phyloP scores from a whole-genome alignment of 2,329 filamentous ascomycete genomes.

The Domatiomyces catenatus region DNA sequence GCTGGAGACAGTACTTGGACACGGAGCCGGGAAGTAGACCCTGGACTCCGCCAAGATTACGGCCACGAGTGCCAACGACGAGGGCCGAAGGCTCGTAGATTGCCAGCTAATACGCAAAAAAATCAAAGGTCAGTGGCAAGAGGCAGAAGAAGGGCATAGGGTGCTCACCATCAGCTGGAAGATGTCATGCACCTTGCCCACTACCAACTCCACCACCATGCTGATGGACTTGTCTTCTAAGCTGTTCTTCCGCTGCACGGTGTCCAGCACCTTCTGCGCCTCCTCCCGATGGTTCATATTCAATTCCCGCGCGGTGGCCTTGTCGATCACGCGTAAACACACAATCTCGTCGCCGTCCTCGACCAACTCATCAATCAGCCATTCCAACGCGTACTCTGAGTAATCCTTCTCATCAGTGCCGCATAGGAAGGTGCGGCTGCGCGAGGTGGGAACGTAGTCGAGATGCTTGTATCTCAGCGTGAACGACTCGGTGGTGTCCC shows the following conservation, averaged over 20 bases:
- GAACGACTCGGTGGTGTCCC: conserved; percentile 56
- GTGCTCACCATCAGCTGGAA: conserved; percentile 69
- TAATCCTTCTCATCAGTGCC: conserved; percentile 84
- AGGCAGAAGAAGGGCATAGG: conserved; percentile 1
- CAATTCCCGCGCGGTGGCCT: conserved; percentile 54
- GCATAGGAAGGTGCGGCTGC: conserved; percentile 77
- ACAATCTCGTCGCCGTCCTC: conserved; percentile 90
- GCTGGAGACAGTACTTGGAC: conserved; percentile 87
- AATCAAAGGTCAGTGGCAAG: conserved; percentile 7
- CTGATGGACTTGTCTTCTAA: conserved; percentile 66
- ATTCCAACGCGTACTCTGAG: conserved; percentile 81
- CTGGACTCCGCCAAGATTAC: conserved; percentile 72
- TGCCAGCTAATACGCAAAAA: conserved; percentile 47
- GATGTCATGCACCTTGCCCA: conserved; percentile 77
- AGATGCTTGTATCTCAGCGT: conserved; percentile 75
- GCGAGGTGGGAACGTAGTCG: conserved; percentile 64
- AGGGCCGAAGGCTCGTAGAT: conserved; percentile 85
- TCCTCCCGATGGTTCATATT: conserved; percentile 50
- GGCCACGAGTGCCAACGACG: conserved; percentile 74
- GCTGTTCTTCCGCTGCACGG: conserved; percentile 65
- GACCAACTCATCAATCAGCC: conserved; percentile 80
- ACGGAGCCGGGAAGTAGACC: conserved; percentile 77
- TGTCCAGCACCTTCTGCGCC: conserved; percentile 56
- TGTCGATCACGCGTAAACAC: conserved; percentile 75
- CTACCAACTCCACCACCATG: conserved; percentile 69